Conservation (phyloP, 2,329 filamentous ascomycete genomes). For the Colletotrichum costaricense region DNA sequence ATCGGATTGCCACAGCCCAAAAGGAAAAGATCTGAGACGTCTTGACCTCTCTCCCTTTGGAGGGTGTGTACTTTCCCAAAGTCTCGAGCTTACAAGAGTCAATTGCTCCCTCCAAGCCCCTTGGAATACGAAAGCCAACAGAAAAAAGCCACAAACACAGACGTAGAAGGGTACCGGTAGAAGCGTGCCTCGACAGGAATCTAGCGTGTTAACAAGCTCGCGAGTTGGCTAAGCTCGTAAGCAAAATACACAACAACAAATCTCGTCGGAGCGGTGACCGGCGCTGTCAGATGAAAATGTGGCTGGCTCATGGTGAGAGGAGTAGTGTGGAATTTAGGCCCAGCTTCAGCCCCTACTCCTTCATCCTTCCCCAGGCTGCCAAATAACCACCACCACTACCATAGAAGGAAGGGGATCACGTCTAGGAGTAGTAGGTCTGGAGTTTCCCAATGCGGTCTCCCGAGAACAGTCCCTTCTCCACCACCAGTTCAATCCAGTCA, state of each 20-base stretch:
- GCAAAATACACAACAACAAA: neutral
- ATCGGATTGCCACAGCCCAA: neutral
- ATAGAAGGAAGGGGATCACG: too few species aligned
- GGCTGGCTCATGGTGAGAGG: neutral
- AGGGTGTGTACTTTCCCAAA: neutral
- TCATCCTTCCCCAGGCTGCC: neutral
- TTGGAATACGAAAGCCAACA: neutral
- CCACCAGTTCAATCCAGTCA: neutral
- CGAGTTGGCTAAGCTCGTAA: neutral
- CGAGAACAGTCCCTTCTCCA: slow-evolving; percentile 9
- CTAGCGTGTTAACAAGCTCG: neutral
- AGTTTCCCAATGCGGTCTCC: slow-evolving; percentile 23
- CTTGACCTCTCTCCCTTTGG: neutral
- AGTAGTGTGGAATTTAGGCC: neutral
- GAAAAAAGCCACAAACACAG: neutral
- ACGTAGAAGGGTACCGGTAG: neutral
- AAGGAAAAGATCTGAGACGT: neutral
- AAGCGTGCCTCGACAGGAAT: neutral
- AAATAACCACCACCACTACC: neutral
- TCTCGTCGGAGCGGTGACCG: neutral
- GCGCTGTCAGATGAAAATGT: neutral
- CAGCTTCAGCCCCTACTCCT: neutral
- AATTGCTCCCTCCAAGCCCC: neutral
- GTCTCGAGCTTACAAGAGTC: neutral
- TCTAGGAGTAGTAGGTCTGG: neutral